A percentile compares a stretch with the other conserved stretches of the same genome.
Evolutionary conservation across 192 early-diverging fungal genomes (phyloP).

Genomic region (Allomyces javanicus): DNA sequence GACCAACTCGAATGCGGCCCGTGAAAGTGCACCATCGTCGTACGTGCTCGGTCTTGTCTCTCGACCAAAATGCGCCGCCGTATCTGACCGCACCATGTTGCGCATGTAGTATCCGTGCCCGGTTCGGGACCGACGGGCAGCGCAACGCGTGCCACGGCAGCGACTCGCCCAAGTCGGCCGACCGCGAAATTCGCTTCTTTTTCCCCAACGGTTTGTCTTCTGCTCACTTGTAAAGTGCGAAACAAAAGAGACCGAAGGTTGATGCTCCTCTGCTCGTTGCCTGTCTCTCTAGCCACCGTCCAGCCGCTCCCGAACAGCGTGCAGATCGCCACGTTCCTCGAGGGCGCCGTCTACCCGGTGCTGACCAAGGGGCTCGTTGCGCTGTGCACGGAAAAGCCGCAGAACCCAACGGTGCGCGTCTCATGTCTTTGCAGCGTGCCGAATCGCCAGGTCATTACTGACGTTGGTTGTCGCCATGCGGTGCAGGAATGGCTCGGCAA

Average conservation of each 20-base stretch:
- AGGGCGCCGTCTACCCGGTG: not conserved
- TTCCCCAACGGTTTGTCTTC: not conserved
- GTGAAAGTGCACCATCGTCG: not conserved
- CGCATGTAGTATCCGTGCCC: slow-evolving; percentile 1
- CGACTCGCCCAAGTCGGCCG: not conserved
- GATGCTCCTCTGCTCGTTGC: too few relatives aligned
- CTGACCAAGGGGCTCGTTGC: not conserved
- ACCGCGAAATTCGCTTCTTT: slow-evolving; percentile 1
- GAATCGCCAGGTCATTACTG: not conserved
- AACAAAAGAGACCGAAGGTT: too few relatives aligned
- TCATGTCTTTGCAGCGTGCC: not conserved
- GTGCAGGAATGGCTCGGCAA: not conserved
- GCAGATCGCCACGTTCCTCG: not conserved
- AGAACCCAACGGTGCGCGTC: not conserved
- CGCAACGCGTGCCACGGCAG: slow-evolving; percentile 3
- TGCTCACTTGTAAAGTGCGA: too few relatives aligned
- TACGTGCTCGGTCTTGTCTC: not conserved
- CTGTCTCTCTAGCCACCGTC: not conserved
- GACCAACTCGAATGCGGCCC: slow-evolving; percentile 1
- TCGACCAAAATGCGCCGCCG: too few relatives aligned
- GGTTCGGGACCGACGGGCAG: slow-evolving; percentile 1
- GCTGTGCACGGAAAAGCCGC: not conserved
- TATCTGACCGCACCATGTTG: too few relatives aligned
- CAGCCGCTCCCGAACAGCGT: not conserved
- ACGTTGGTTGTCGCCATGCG: not conserved